phyloP scores from a whole-genome alignment of 106 monocot species.

The Amphibolis antarctica region DNA sequence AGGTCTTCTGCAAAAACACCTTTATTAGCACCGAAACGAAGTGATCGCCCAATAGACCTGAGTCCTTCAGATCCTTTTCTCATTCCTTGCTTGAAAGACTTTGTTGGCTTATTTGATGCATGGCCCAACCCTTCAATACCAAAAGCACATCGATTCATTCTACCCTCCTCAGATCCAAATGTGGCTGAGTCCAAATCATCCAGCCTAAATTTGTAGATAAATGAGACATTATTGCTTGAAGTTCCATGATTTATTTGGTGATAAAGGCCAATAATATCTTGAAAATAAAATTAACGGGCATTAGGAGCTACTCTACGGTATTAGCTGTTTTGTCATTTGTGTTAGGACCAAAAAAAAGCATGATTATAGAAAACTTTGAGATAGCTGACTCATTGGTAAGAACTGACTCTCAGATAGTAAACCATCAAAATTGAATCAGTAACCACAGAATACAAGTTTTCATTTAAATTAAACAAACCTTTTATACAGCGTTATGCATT shows the following conservation, averaged over 20 bases:
- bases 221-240: not conserved
- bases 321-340: no score
- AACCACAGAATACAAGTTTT: no score
- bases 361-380: no score
- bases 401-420: no score
- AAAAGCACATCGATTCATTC: conserved; percentile 43
- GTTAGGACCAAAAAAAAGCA: no score
- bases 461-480: no score
- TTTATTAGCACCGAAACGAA: conserved; percentile 49
- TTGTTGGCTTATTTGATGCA: conserved; percentile 31
- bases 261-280: no score
- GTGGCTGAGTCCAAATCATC: conserved; percentile 48
- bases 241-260: not conserved
- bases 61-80: conserved; percentile 42
- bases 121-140: conserved; percentile 33
- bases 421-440: no score
- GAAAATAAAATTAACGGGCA: no score
- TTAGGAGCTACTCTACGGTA: no score
- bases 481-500: no score
- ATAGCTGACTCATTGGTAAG: no score
- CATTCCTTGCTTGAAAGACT: conserved; percentile 35
- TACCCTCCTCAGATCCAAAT: conserved; percentile 28
- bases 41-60: conserved; percentile 44
- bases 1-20: conserved; percentile 74
- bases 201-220: conserved; percentile 30